phyloP scores from a whole-genome alignment of 306 rosid species.

The Benincasa hispida region DNA sequence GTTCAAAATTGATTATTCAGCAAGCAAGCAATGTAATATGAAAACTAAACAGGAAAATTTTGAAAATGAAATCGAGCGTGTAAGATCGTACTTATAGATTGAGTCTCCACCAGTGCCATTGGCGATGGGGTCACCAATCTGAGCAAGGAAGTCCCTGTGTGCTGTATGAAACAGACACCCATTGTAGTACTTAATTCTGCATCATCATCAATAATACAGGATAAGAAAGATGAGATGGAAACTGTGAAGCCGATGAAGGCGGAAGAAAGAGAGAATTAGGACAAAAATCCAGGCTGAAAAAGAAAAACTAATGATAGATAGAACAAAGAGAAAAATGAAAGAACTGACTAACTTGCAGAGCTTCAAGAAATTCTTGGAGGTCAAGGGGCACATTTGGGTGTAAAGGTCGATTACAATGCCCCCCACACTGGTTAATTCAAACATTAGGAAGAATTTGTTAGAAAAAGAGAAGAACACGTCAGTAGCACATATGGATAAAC shows the following conservation, averaged over 20 bases:
- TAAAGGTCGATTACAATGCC: conserved; percentile 70
- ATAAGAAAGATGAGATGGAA: not conserved
- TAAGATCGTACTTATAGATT: conserved; percentile 42
- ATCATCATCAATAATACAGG: conserved; percentile 2
- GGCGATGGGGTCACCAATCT: conserved; percentile 85
- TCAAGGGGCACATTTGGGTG: conserved; percentile 64
- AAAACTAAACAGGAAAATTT: not conserved
- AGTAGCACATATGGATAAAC: no score
- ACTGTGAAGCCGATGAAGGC: not conserved
- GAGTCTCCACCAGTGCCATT: conserved; percentile 69
- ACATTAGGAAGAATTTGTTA: no score
- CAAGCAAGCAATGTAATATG: not conserved
- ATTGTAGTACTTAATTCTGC: conserved; percentile 74
- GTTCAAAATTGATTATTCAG: not conserved
- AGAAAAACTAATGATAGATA: no score
- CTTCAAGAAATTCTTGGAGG: conserved; percentile 84
- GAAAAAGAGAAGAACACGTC: no score
- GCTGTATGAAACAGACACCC: conserved; percentile 77
- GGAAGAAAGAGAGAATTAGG: not conserved
- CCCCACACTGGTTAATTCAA: conserved; percentile 82
- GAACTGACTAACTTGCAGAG: conserved; percentile 57
- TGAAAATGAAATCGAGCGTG: not conserved
- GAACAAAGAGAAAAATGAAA: no score
- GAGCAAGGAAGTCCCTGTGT: conserved; percentile 94
- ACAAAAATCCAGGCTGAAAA: no score